Evolutionary conservation across 768 basidiomycete genomes (phyloP), one percentile per base, ranked within the genome.

Genomic region (Rickenella mellea): DNA sequence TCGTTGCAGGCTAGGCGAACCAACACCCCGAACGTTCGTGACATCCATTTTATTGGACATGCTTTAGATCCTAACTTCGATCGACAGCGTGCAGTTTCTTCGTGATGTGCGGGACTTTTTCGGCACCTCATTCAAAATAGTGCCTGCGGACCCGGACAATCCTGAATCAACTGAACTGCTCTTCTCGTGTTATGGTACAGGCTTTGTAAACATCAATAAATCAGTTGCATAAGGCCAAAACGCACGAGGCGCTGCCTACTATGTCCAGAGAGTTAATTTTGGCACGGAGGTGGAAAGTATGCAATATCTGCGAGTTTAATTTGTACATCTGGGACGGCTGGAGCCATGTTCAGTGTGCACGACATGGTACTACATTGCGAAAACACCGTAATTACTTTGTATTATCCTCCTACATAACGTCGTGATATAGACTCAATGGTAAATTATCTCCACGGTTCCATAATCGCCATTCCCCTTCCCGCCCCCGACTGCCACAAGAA

Each of bases 111-210:
- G 76, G 48, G 64, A 71, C 15, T 84, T 85, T 55, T 94, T 96
- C 50, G 89, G 91, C 21, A 90, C 86, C 0, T 83, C 87, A 11
- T 98, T 98, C 77, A 98, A 96, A 62, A 83, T 96, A 42, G 72
- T 74, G 12, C 65, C 78, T 2, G 74, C 71, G 3, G 76, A 81
- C 39, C 64, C 68, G 1, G 63, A 69, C 14, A 67, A 77, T 46
- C 57, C 66, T 15, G 63, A 71, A 10, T 72, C 68, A 27, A 61
- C 68, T 10, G 79, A 89, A 46, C 73, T 88, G 11, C 43, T 89
- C 36, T 83, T 91, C 59, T 89, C 89, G 5, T 97, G 94, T 58
- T 87, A 92, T 48, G 94, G 94, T 9, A 78, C 81, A 19, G 94
- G 96, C 33, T 92, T 92, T 57, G 67, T 88, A 47, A 99, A 98